A percentile compares a stretch with the other conserved stretches of the same genome.
These are phyloP conservation scores for Neophaeococcomyces mojaviensis DNA, from an alignment of 2,329 filamentous ascomycete genomes.

Conservation along the genomic window DNA sequence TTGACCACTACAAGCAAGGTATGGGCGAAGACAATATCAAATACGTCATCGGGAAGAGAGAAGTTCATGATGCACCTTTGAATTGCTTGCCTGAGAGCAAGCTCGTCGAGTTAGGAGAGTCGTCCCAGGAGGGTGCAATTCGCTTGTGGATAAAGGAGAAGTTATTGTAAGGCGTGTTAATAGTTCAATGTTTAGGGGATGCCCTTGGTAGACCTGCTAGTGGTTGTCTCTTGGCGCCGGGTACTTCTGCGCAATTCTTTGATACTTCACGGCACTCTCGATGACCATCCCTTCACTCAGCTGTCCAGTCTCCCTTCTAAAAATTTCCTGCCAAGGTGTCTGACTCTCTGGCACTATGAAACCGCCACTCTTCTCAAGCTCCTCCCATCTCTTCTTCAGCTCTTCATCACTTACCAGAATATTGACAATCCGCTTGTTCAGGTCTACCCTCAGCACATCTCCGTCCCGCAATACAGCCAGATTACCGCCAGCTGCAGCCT, in stretches of 20 bases:
- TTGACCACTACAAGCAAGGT: slow-evolving; percentile 18
- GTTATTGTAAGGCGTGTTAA: neutral
- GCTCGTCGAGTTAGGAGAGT: slow-evolving; percentile 8
- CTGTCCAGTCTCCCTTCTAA: slow-evolving; percentile 39
- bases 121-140: slow-evolving; percentile 13
- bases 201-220: no score
- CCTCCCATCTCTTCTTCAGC: slow-evolving; percentile 32
- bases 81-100: slow-evolving; percentile 6
- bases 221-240: slow-evolving; percentile 41
- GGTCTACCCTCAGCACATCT: slow-evolving; percentile 44
- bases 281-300: slow-evolving; percentile 43
- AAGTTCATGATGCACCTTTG: slow-evolving; percentile 13
- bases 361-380: slow-evolving; percentile 32
- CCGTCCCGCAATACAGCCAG: slow-evolving; percentile 45
- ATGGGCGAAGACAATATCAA: slow-evolving; percentile 6
- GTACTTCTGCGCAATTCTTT: slow-evolving; percentile 38
- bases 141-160: slow-evolving; percentile 10
- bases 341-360: slow-evolving; percentile 36
- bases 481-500: slow-evolving; percentile 49
- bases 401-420: slow-evolving; percentile 40
- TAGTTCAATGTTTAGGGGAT: no score
- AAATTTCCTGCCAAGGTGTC: slow-evolving; percentile 47
- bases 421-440: slow-evolving; percentile 43
- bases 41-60: slow-evolving; percentile 8
- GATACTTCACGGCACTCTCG: slow-evolving; percentile 39